These are phyloP conservation scores for Harringtonia lauricola DNA, from an alignment of 2,329 filamentous ascomycete genomes.

Conservation along the genomic window DNA sequence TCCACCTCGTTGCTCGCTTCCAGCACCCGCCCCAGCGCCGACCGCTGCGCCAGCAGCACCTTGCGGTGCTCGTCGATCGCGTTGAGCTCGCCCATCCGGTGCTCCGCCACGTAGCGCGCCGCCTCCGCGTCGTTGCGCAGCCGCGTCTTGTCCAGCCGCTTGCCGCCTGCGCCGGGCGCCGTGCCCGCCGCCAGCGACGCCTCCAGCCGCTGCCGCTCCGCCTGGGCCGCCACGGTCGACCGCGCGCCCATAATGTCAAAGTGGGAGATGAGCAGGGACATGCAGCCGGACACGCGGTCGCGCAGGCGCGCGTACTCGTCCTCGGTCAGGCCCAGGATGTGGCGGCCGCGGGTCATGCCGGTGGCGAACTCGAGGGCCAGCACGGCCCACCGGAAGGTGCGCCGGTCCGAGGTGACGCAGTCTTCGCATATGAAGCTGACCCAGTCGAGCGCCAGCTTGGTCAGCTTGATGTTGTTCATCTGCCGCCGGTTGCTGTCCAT, in stretches of 20 bases:
- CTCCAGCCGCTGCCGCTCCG: slow-evolving; percentile 81
- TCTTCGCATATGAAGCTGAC: slow-evolving; percentile 97
- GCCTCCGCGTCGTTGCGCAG: slow-evolving; percentile 76
- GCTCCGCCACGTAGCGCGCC: slow-evolving; percentile 58
- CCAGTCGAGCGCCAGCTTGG: slow-evolving; percentile 90
- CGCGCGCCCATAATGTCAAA: slow-evolving; percentile 98
- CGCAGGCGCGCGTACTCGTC: slow-evolving; percentile 76
- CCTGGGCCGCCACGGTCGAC: slow-evolving; percentile 85
- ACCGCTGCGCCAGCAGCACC: slow-evolving; percentile 72
- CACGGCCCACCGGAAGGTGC: slow-evolving; percentile 96
- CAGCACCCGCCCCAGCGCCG: slow-evolving; percentile 78
- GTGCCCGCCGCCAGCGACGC: slow-evolving; percentile 57
- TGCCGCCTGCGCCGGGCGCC: background rate
- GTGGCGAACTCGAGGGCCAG: slow-evolving; percentile 92
- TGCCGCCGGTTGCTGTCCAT: slow-evolving; percentile 92
- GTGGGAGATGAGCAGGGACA: slow-evolving; percentile 94
- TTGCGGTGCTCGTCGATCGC: slow-evolving; percentile 70
- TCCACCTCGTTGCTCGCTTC: slow-evolving; percentile 95
- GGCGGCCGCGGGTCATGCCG: slow-evolving; percentile 89
- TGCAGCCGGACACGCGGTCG: slow-evolving; percentile 87
- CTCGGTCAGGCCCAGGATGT: slow-evolving; percentile 83
- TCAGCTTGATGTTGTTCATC: slow-evolving; percentile 95
- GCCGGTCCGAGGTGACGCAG: slow-evolving; percentile 84
- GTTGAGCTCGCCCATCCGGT: slow-evolving; percentile 61
- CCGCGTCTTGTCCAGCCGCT: too few species aligned